Base-by-base conservation (phyloP, 345 rosid species). In the Adansonia digitata region DNA sequence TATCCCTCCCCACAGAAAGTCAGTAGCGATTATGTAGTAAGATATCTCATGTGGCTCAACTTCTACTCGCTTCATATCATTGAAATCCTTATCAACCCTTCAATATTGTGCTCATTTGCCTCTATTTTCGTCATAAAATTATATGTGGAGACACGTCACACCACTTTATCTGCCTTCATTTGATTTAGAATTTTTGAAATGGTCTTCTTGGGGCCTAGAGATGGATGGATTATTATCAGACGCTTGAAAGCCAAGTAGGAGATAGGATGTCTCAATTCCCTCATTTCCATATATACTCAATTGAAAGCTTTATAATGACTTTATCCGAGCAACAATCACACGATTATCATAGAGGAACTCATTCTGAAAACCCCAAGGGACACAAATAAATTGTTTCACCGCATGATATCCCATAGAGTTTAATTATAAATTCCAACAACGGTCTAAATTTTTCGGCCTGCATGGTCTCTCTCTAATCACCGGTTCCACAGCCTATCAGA, bases 121-220 rank as follows among this genome's bases (percentile, higher is more conserved):
- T 90, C 97, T 22, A 91, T 90, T 82, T 94, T 94, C 97, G 91
- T 90, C 79, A 92, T 86, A 80, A 92, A 92, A 74, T 92, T 89
- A 71, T 86, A 94, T 3, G 98, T 92, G 0, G 98, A 94, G 51
- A 90, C 96, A 74, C 90, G 98, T 62, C 86, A 93, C 39, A 74
- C 52, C 56, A 90, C 96, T 87, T 88, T 90, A 64, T 88, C 93
- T 1, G 98, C 98, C 91, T 85, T 92, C 96, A 92, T 94, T 61
- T 90, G 90, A 52, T 83, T 81, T 18, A 88, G 88, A 77, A 92
- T 88, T 87, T 92, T 90, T 0, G 88, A 94, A 40, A 95, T 87
- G 63, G 80, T 77, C 81, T 90, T 95, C 80, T 88, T 85, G 17
- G 85, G 80, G 60, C 87, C 74, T 0, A 94, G 88, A 60, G 97